These are phyloP conservation scores for Penicillium cataractarum DNA, from an alignment of 495 filamentous ascomycete species.

Conservation along the genomic window DNA sequence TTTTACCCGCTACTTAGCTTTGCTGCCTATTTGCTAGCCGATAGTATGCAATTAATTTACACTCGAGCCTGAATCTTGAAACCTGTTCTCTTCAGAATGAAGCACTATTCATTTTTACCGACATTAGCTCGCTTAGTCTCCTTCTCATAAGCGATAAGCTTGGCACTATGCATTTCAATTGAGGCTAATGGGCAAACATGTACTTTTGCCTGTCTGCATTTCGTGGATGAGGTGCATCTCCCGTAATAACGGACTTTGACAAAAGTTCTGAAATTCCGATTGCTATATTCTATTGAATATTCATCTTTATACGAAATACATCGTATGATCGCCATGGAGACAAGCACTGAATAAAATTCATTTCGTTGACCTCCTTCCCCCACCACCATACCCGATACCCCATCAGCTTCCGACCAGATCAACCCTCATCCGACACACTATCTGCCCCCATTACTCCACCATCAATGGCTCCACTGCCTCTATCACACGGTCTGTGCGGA, in stretches of 20 bases:
- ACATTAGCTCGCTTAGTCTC: neutral
- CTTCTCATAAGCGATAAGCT: neutral
- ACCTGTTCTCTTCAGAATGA: neutral
- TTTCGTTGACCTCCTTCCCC: neutral
- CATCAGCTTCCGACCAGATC: neutral
- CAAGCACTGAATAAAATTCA: neutral
- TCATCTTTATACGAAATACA: neutral
- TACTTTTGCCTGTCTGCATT: slow-evolving; percentile 9
- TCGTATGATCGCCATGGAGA: neutral
- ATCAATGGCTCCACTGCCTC: neutral
- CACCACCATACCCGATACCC: neutral
- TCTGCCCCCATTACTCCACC: neutral
- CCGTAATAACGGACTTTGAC: neutral
- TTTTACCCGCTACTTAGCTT: neutral
- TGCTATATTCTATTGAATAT: neutral
- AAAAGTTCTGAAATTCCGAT: neutral
- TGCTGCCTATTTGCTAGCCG: neutral
- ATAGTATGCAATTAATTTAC: neutral
- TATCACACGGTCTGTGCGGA: slow-evolving; percentile 20
- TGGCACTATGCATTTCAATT: neutral
- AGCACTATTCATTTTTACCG: neutral
- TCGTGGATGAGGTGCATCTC: neutral
- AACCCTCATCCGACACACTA: slow-evolving; percentile 1
- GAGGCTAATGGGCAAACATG: slow-evolving; percentile 1
- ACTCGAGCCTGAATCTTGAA: neutral